A percentile compares a stretch with the other conserved stretches of the same genome.
These are phyloP conservation scores for Aspergillus panamensis DNA, from an alignment of 495 filamentous ascomycete genomes.

Conservation along the genomic window DNA sequence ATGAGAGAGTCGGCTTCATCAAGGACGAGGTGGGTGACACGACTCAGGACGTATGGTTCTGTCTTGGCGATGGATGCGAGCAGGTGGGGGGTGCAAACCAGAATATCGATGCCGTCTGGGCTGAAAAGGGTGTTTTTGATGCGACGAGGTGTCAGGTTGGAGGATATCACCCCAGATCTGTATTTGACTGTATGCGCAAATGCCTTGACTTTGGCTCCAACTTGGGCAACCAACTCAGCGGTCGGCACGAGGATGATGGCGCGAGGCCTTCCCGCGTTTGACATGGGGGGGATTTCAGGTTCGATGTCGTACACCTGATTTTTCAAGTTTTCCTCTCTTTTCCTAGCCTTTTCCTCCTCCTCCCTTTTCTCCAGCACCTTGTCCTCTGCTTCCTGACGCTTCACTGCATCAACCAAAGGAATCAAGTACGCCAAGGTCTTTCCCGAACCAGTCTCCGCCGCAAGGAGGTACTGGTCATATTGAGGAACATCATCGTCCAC, in stretches of 20 bases:
- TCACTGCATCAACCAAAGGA: slow-evolving; percentile 77
- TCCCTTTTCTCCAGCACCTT: slow-evolving; percentile 49
- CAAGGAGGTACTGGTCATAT: slow-evolving; percentile 77
- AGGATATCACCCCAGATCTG: slow-evolving; percentile 74
- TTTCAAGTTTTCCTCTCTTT: slow-evolving; percentile 46
- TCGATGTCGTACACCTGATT: slow-evolving; percentile 52
- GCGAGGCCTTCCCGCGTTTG: slow-evolving; percentile 70
- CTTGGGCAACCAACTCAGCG: slow-evolving; percentile 87
- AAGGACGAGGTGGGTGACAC: slow-evolving; percentile 80
- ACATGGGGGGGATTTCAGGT: slow-evolving; percentile 49
- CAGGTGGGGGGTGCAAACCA: slow-evolving; percentile 85
- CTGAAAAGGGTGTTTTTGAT: slow-evolving; percentile 84
- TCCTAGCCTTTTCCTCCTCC: slow-evolving; percentile 45
- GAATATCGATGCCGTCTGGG: slow-evolving; percentile 75
- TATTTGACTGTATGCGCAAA: slow-evolving; percentile 81
- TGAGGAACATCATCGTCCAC: slow-evolving; percentile 33
- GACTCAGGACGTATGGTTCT: slow-evolving; percentile 83
- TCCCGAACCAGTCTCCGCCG: slow-evolving; percentile 94
- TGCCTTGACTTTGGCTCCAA: slow-evolving; percentile 70
- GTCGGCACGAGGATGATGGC: slow-evolving; percentile 91
- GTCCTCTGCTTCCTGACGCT: slow-evolving; percentile 68
- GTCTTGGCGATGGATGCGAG: slow-evolving; percentile 77
- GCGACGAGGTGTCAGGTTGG: slow-evolving; percentile 66
- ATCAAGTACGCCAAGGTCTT: slow-evolving; percentile 92
- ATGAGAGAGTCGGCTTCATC: slow-evolving; percentile 96